Percentiles rank a stretch among this genome's conserved stretches.
phyloP scores from a whole-genome alignment of 2,329 filamentous ascomycete species.

The Hypoxylon sp. region DNA sequence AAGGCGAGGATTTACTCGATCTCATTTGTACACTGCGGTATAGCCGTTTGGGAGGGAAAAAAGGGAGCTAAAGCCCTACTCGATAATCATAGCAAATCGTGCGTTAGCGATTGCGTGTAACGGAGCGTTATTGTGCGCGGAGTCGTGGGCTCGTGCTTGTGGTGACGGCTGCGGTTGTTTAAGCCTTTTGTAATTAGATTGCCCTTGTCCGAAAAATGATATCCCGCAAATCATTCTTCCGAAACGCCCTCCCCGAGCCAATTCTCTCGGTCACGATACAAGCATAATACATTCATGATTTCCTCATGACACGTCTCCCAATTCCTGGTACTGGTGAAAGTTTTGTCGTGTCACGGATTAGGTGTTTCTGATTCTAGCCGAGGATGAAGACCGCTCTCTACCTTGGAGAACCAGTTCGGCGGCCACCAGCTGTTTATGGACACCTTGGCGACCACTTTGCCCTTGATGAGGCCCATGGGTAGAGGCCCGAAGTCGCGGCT shows the following conservation, averaged over 20 bases:
- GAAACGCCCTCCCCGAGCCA: conserved; percentile 18
- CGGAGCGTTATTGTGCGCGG: conserved; percentile 23
- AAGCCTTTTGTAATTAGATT: conserved; percentile 49
- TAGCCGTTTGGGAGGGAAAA: conserved; percentile 20
- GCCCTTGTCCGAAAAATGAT: conserved; percentile 45
- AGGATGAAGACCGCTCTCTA: conserved; percentile 55
- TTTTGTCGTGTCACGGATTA: conserved; percentile 5
- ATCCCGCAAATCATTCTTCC: conserved; percentile 40
- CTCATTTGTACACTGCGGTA: conserved; percentile 41
- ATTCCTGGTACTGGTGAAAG: too few species aligned
- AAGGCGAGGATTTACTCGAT: conserved; percentile 25
- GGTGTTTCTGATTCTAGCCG: conserved; percentile 9
- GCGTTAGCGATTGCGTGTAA: conserved; percentile 8
- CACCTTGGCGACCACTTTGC: conserved; percentile 78
- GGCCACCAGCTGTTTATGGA: conserved; percentile 56
- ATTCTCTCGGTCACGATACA: conserved; percentile 32
- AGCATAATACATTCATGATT: conserved; percentile 16
- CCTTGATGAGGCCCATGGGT: conserved; percentile 84
- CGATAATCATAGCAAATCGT: conserved; percentile 23
- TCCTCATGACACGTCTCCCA: neutral
- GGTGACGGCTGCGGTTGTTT: conserved; percentile 8
- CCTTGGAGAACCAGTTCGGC: conserved; percentile 62
- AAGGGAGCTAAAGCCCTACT: conserved; percentile 14
- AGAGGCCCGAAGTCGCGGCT: conserved; percentile 88
- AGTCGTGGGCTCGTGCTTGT: neutral